Percentiles rank a stretch among this genome's conserved stretches.
Conservation (phyloP, 805 yeast species). For the Starmera dryadoides region DNA sequence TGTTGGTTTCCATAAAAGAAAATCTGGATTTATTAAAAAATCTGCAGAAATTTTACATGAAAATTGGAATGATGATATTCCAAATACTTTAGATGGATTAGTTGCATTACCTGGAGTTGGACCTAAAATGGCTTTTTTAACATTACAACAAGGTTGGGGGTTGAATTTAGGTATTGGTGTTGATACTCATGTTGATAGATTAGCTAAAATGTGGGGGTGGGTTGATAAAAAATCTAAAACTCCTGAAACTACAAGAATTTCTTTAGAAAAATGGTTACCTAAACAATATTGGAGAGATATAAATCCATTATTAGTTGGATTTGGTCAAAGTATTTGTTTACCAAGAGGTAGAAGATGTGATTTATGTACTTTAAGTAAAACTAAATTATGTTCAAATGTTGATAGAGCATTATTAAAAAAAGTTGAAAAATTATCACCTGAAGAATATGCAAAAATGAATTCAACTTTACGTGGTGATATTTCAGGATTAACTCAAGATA, state of each 20-base stretch:
- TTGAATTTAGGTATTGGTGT: conserved; percentile 83
- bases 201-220: conserved; percentile 81
- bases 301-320: conserved; percentile 84
- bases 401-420: conserved; percentile 37
- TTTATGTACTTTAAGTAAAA: conserved; percentile 48
- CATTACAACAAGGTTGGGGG: conserved; percentile 79
- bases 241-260: conserved; percentile 71
- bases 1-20: conserved; percentile 84
- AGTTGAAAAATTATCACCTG: conserved; percentile 15
- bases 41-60: conserved; percentile 47
- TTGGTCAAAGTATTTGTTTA: conserved; percentile 84
- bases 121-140: conserved; percentile 85
- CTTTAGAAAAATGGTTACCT: conserved; percentile 71
- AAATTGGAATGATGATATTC: conserved; percentile 60
- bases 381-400: conserved; percentile 51
- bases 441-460: conserved; percentile 13
- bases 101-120: conserved; percentile 84
- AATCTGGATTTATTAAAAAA: conserved; percentile 61
- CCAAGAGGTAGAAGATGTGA: conserved; percentile 69
- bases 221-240: conserved; percentile 40
- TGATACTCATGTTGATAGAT: conserved; percentile 82
- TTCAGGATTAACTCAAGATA: conserved; percentile 25
- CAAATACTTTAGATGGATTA: conserved; percentile 59
- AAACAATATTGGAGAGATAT: conserved; percentile 71
- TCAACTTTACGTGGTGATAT: conserved; percentile 36